Evolutionary conservation across 2,329 filamentous ascomycete genomes (phyloP).

Genomic region (Neobulgaria alba): DNA sequence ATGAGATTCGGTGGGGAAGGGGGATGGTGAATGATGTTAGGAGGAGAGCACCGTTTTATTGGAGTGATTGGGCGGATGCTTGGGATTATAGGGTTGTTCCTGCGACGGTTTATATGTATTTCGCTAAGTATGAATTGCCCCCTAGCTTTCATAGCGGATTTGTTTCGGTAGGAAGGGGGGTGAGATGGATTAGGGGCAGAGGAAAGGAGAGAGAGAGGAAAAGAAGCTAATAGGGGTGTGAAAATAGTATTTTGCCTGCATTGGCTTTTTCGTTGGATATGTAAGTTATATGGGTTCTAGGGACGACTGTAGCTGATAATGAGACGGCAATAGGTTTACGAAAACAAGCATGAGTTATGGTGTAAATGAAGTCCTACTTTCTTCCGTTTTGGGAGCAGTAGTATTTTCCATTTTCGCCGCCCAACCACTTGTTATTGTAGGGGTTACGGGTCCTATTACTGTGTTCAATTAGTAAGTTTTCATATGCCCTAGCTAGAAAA

Average conservation of each 20-base stretch:
- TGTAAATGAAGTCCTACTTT: constrained; percentile 83
- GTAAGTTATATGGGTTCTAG: constrained; percentile 30
- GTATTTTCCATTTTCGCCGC: constrained; percentile 74
- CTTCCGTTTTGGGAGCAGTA: constrained; percentile 73
- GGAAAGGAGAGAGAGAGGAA: not conserved
- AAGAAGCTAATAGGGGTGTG: not conserved
- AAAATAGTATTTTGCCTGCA: constrained; percentile 70
- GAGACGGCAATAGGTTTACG: constrained; percentile 44
- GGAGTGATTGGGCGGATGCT: constrained; percentile 76
- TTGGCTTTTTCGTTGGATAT: constrained; percentile 87
- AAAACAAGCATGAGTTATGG: constrained; percentile 80
- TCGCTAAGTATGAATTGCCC: constrained; percentile 86
- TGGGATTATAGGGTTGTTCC: constrained; percentile 87
- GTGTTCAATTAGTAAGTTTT: constrained; percentile 72
- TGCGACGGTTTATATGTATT: constrained; percentile 89
- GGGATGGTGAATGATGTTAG: constrained; percentile 75
- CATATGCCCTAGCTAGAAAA: not conserved
- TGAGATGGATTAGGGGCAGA: constrained; percentile 1
- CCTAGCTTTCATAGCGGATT: no score
- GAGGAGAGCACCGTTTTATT: constrained; percentile 67
- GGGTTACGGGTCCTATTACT: constrained; percentile 84
- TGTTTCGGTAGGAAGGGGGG: no score
- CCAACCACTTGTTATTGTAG: constrained; percentile 84
- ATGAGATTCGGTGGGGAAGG: constrained; percentile 64
- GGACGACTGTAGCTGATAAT: not conserved